Evolutionary conservation across 257 asterid species (phyloP).

Genomic region (Solanum ossicruentum): DNA sequence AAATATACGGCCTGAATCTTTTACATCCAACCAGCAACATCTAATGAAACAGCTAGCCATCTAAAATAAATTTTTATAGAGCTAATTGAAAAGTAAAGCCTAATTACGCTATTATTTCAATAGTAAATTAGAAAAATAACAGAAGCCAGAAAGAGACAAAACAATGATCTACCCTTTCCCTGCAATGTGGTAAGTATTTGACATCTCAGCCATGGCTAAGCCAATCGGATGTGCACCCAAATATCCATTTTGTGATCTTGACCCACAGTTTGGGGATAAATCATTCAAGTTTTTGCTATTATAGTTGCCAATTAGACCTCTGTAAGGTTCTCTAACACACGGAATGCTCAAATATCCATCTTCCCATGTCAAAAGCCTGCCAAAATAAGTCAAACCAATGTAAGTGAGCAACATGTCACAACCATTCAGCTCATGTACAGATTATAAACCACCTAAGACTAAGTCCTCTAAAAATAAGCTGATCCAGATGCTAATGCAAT

Average conservation of each 20-base stretch:
- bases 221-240: constrained; percentile 30
- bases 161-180: constrained; percentile 59
- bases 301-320: constrained; percentile 14
- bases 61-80: not conserved
- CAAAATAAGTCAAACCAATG: constrained; percentile 1
- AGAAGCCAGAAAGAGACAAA: not conserved
- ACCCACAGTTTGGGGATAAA: constrained; percentile 16
- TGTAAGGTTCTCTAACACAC: constrained; percentile 21
- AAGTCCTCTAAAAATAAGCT: not conserved
- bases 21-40: not conserved
- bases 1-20: not conserved
- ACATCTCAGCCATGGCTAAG: constrained; percentile 58
- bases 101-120: not conserved
- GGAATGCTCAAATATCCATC: constrained; percentile 52
- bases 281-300: constrained; percentile 18
- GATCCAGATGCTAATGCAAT: not conserved
- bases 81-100: not conserved
- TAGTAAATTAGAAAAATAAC: not conserved
- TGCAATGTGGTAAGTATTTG: constrained; percentile 36
- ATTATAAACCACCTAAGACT: not conserved
- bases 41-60: not conserved
- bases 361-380: constrained; percentile 85
- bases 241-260: constrained; percentile 20
- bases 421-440: not conserved
- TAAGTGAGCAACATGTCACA: not conserved